Evolutionary conservation across 2,329 filamentous ascomycete species (phyloP), one percentile per base, ranked within the genome.

Genomic region (Didymella exigua): DNA sequence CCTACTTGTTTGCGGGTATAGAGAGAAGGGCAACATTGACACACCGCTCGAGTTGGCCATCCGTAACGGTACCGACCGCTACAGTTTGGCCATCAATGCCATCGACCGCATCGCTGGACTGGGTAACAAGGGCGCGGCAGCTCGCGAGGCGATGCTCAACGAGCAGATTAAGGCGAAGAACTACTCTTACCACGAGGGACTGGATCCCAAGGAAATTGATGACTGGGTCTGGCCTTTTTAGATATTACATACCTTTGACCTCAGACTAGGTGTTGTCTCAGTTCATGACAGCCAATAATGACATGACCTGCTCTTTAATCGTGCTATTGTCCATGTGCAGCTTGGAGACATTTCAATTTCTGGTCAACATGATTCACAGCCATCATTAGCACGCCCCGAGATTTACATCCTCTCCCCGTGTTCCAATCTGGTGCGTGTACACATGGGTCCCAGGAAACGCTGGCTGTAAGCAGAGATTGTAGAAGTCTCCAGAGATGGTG

Each of bases 21-120:
- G 84, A 68, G 89, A 93, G 79, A 92, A 93, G 82, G 89, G 89
- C 41, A 93, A 92, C 72, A 92, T 92, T 63, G 88, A 93, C 71
- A 92, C 89, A 0, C 89, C 89, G 1, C 84, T 92, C 18, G 89
- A 91, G 76, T 78, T 93, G 60, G 89, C 89, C 24, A 90, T 92
- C 69, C 82, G 89, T 56, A 93, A 93, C 76, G 82, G 87, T 66
- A 89, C 89, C 0, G 89, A 93, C 76, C 82, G 89, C 24, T 93
- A 89, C 77, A 89, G 86, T 63, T 76, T 93, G 31, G 89, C 89
- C 9, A 90, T 93, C 57, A 85, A 89, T 66, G 89, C 89, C 13
- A 88, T 93, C 54, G 89, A 92, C 65, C 82, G 84, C 59, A 83
- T 91, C 66, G 78, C 81, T 7, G 74, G 76, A 1, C 76, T 92